Conservation (phyloP, 345 rosid genomes). For the Leavenworthia alabamica region DNA sequence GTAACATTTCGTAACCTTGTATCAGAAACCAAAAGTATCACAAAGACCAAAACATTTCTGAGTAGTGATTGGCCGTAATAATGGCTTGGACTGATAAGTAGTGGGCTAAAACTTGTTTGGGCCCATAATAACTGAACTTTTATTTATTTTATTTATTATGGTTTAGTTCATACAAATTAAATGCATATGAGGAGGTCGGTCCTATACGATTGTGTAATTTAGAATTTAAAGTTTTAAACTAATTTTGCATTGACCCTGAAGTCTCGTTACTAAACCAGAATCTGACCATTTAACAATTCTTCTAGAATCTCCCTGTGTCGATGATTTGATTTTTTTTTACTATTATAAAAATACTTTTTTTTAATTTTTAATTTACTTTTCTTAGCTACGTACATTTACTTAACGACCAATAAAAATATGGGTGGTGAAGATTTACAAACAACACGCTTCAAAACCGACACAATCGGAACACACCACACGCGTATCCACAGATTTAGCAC, state of each 20-base stretch:
- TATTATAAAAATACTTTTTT: too few species aligned
- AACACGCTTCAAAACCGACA: conserved; percentile 11
- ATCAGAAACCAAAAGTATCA: too few species aligned
- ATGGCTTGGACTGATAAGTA: neutral
- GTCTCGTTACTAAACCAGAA: neutral
- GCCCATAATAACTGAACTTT: neutral
- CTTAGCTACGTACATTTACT: conserved; percentile 26
- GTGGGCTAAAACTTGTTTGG: neutral
- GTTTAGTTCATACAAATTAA: too few species aligned
- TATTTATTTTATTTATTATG: neutral
- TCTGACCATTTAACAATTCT: neutral
- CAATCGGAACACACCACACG: conserved; percentile 15
- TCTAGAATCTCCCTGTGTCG: too few species aligned
- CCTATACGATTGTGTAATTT: neutral
- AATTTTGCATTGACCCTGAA: neutral
- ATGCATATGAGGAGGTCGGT: too few species aligned
- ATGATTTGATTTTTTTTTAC: too few species aligned
- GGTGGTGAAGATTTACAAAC: too few species aligned
- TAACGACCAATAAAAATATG: too few species aligned
- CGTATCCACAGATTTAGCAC: neutral
- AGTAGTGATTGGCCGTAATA: too few species aligned
- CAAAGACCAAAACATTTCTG: neutral
- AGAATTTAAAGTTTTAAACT: neutral
- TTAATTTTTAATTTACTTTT: too few species aligned
- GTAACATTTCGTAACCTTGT: too few species aligned